Conservation (phyloP, 1,139 yeast species). For the Suhomyces ambrosiae region DNA sequence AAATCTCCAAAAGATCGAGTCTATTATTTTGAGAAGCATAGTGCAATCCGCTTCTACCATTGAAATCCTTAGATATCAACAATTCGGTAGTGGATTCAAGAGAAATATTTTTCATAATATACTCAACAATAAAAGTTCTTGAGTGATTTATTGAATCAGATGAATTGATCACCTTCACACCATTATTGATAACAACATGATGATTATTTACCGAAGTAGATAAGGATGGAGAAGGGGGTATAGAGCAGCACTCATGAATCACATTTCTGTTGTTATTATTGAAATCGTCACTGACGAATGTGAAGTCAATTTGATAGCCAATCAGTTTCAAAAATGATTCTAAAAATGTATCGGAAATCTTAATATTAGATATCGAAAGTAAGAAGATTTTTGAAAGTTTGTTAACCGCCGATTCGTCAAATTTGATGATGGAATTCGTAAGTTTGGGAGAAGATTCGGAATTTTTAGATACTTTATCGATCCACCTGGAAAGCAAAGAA, state of each 20-base stretch:
- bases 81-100: conserved; percentile 24
- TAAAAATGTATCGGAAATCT: conserved; percentile 52
- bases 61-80: conserved; percentile 53
- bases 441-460: conserved; percentile 2
- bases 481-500: conserved; percentile 50
- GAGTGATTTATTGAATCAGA: conserved; percentile 47
- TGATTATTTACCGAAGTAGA: conserved; percentile 33
- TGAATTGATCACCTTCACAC: conserved; percentile 46
- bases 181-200: conserved; percentile 45
- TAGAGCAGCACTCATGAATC: conserved; percentile 50
- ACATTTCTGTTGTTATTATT: conserved; percentile 44
- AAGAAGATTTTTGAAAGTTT: conserved; percentile 66
- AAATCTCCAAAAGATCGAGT: conserved; percentile 51
- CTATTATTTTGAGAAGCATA: conserved; percentile 79
- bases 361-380: conserved; percentile 57
- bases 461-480: conserved; percentile 43
- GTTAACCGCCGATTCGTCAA: conserved; percentile 24
- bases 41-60: conserved; percentile 85
- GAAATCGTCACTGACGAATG: conserved; percentile 42
- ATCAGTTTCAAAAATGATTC: conserved; percentile 48
- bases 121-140: conserved; percentile 40
- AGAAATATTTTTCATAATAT: conserved; percentile 31
- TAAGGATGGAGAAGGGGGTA: conserved; percentile 30
- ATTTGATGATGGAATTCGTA: conserved; percentile 1
- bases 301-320: conserved; percentile 44